Evolutionary conservation across 805 yeast genomes (phyloP).

Genomic region (Myxozyma lipomycoides): DNA sequence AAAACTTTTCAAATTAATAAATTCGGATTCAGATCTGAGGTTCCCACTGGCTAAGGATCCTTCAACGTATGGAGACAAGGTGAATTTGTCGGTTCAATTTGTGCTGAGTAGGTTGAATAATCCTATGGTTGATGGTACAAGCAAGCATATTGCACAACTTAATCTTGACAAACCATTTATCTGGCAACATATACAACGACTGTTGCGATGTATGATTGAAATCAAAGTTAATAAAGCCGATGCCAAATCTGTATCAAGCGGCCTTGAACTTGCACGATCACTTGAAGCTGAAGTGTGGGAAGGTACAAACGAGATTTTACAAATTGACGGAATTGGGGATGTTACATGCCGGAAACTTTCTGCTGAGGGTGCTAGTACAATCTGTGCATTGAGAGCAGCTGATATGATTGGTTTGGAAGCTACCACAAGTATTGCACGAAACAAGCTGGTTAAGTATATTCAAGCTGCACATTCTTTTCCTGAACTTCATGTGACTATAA

Average conservation of each 20-base stretch:
- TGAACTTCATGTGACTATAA: constrained; percentile 31
- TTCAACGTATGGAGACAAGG: constrained; percentile 39
- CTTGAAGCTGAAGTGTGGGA: constrained; percentile 51
- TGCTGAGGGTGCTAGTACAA: constrained; percentile 37
- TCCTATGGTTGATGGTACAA: constrained; percentile 45
- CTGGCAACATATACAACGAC: constrained; percentile 44
- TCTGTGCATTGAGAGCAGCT: constrained; percentile 37
- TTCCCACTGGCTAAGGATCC: constrained; percentile 38
- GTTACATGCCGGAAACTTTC: constrained; percentile 42
- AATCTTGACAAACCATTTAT: constrained; percentile 45
- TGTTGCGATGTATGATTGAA: constrained; percentile 46
- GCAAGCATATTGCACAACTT: constrained; percentile 41
- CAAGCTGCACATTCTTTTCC: constrained; percentile 42
- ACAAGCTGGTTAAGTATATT: constrained; percentile 34
- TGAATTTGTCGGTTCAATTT: constrained; percentile 42
- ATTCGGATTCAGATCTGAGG: constrained; percentile 40
- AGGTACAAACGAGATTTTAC: constrained; percentile 45
- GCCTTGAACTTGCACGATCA: constrained; percentile 43
- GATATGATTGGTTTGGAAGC: constrained; percentile 42
- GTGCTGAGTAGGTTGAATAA: constrained; percentile 50
- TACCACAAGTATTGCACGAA: constrained; percentile 40
- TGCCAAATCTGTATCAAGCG: constrained; percentile 41
- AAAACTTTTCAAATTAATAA: constrained; percentile 45
- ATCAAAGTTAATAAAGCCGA: constrained; percentile 43
- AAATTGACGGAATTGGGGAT: constrained; percentile 47